A percentile compares a stretch with the other conserved stretches of the same genome.
phyloP scores from a whole-genome alignment of 2,329 filamentous ascomycete species.

The Elsinoe ampelina region DNA sequence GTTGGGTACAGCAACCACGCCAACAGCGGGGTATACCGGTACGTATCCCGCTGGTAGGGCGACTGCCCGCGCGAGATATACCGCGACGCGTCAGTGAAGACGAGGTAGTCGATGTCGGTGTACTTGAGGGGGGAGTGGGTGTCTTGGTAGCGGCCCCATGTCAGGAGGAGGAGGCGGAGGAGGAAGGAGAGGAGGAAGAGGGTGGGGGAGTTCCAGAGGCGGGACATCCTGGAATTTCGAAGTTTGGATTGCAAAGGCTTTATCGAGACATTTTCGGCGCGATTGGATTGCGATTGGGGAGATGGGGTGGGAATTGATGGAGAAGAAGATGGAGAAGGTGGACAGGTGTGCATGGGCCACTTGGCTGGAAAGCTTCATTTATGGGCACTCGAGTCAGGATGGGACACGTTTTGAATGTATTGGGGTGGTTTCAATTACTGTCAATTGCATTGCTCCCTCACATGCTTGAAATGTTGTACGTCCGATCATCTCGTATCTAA shows the following conservation, averaged over 20 bases:
- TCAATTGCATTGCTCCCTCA: background rate
- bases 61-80: constrained; percentile 59
- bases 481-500: background rate
- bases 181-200: constrained; percentile 42
- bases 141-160: constrained; percentile 91
- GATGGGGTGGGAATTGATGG: background rate
- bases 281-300: background rate
- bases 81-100: constrained; percentile 91
- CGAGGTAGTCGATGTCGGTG: constrained; percentile 97
- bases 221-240: background rate
- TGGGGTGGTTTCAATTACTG: background rate
- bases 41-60: constrained; percentile 85
- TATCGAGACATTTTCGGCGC: background rate
- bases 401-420: no score
- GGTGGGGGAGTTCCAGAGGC: constrained; percentile 1
- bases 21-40: constrained; percentile 89
- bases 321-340: background rate
- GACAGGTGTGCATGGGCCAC: constrained; percentile 1
- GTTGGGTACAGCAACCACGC: constrained; percentile 87
- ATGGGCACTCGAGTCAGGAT: background rate
- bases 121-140: constrained; percentile 88
- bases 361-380: background rate
- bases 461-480: background rate
- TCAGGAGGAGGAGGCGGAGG: constrained; percentile 62
- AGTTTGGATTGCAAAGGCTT: no score